These are phyloP conservation scores for Podila epicladia DNA, from an alignment of 192 early-diverging fungal genomes.

Conservation along the genomic window DNA sequence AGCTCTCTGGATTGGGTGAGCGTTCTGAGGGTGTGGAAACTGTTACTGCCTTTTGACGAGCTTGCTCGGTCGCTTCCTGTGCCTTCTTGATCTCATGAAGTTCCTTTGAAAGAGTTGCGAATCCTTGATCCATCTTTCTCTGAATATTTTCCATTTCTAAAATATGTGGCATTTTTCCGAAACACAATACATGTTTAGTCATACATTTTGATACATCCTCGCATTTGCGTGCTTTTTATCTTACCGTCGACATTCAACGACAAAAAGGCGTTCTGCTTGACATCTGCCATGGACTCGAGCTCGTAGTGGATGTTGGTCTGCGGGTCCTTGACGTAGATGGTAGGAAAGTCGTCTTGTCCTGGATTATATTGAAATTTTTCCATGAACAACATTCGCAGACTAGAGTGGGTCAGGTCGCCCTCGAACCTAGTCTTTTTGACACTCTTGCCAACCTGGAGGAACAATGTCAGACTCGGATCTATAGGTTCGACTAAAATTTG, in stretches of 20 bases:
- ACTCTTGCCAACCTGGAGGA: constrained; percentile 71
- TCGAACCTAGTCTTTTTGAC: constrained; percentile 64
- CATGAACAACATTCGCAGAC: constrained; percentile 76
- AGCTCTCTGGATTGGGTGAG: constrained; percentile 1
- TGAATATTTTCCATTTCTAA: constrained; percentile 51
- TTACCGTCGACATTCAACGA: constrained; percentile 65
- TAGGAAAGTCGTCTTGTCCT: constrained; percentile 70
- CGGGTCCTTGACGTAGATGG: constrained; percentile 74
- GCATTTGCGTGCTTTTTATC: not conserved
- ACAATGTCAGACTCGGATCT: constrained; percentile 56
- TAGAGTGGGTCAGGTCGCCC: constrained; percentile 65
- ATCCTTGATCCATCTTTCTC: constrained; percentile 48
- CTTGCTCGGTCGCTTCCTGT: constrained; percentile 8
- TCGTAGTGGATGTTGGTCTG: constrained; percentile 67
- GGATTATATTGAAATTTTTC: constrained; percentile 74
- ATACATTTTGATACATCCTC: too few relatives aligned
- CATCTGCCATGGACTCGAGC: constrained; percentile 69
- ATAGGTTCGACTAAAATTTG: not conserved
- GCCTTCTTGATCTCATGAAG: constrained; percentile 44
- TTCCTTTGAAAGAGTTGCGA: constrained; percentile 31
- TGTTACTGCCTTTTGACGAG: constrained; percentile 12
- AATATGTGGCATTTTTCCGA: constrained; percentile 3
- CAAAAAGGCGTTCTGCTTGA: constrained; percentile 64
- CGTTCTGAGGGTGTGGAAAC: constrained; percentile 7
- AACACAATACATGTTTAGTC: not conserved